Evolutionary conservation across 1,284 basidiomycete genomes (phyloP).

Genomic region (Blastosporella zonata): DNA sequence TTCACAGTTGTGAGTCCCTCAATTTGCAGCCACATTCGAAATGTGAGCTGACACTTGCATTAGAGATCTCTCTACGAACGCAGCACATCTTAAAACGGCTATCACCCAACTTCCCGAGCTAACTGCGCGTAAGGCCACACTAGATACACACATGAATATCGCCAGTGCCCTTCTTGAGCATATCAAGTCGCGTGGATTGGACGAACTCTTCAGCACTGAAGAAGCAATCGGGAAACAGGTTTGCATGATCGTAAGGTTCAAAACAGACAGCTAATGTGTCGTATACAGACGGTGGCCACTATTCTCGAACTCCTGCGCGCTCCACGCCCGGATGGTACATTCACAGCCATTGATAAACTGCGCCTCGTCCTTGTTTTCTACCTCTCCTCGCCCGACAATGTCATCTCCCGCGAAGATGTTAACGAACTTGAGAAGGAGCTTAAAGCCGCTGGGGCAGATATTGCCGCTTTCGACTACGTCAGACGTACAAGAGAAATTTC

Average conservation of each 20-base stretch:
- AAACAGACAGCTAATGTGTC: not conserved
- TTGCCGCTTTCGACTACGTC: slow-evolving; percentile 91
- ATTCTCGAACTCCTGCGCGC: slow-evolving; percentile 83
- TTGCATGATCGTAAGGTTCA: slow-evolving; percentile 2
- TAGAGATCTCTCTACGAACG: slow-evolving; percentile 93
- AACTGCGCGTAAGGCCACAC: slow-evolving; percentile 92
- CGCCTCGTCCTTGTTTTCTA: slow-evolving; percentile 94
- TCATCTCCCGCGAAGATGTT: slow-evolving; percentile 83
- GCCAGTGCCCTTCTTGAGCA: slow-evolving; percentile 94
- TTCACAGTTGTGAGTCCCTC: slow-evolving; percentile 72
- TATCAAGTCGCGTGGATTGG: slow-evolving; percentile 93
- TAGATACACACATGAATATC: slow-evolving; percentile 99
- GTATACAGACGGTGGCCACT: slow-evolving; percentile 63
- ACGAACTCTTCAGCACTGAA: slow-evolving; percentile 96
- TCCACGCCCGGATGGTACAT: slow-evolving; percentile 58
- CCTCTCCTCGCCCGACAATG: slow-evolving; percentile 79
- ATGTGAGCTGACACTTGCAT: slow-evolving; percentile 5
- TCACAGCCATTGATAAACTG: slow-evolving; percentile 85
- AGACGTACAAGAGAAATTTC: slow-evolving; percentile 90
- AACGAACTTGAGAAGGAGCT: slow-evolving; percentile 86
- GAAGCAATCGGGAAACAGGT: slow-evolving; percentile 87
- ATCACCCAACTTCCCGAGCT: slow-evolving; percentile 98
- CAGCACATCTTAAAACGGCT: slow-evolving; percentile 93
- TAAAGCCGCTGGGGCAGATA: slow-evolving; percentile 74
- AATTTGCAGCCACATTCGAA: slow-evolving; percentile 7